These are phyloP conservation scores for Hordeum vulgare DNA, from an alignment of 176 grass and related monocot species.

Conservation along the genomic window DNA sequence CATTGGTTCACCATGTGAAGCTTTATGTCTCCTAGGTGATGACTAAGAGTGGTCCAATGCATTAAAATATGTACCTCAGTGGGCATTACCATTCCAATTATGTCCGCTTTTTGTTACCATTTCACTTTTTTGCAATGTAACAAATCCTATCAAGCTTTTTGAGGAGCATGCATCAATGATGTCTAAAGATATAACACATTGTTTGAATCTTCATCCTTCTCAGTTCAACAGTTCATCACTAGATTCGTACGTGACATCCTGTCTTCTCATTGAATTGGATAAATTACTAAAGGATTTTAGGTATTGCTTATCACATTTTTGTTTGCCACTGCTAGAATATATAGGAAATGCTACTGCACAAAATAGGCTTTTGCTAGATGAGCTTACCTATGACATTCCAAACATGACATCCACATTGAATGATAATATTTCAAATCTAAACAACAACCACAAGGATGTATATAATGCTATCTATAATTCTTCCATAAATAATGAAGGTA, in stretches of 20 bases:
- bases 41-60: not conserved
- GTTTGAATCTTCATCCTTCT: not conserved
- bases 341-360: not conserved
- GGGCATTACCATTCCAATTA: not conserved
- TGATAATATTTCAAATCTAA: not conserved
- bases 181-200: not conserved
- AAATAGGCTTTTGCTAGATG: not conserved
- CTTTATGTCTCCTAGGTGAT: not conserved
- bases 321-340: not conserved
- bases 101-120: not conserved
- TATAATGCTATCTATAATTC: not conserved
- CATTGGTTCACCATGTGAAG: not conserved
- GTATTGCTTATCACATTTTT: not conserved
- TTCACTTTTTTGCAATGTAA: not conserved
- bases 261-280: not conserved
- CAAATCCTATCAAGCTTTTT: not conserved
- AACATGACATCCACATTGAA: not conserved
- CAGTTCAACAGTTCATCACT: not conserved
- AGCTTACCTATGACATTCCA: not conserved
- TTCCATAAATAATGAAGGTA: not conserved
- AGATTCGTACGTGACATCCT: not conserved
- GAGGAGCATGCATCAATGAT: not conserved
- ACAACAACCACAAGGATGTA: not conserved
- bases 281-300: not conserved
- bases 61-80: not conserved